Evolutionary conservation across 2,329 filamentous ascomycete species (phyloP).

Genomic region (Chalaropsis ovoidea): DNA sequence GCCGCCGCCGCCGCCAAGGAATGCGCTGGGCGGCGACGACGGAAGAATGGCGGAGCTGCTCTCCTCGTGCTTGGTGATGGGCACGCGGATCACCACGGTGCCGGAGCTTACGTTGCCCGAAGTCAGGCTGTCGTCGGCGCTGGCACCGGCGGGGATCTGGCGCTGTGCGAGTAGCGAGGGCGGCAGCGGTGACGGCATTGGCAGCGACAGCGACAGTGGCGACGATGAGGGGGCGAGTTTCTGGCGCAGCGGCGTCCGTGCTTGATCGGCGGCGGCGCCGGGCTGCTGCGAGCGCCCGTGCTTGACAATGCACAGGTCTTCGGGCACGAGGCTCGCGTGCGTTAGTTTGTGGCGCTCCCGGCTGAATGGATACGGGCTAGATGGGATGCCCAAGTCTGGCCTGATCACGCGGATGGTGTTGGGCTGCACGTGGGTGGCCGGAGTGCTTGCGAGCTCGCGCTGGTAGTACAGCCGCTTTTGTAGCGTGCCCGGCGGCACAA

Average conservation of each 20-base stretch:
- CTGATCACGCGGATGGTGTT: slow-evolving; percentile 16
- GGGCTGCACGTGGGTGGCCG: not conserved
- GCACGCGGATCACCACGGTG: slow-evolving; percentile 7
- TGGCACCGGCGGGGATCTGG: not conserved
- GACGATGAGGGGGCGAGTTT: not conserved
- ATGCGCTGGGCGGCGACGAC: not conserved
- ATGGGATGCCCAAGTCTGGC: slow-evolving; percentile 1
- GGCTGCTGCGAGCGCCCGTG: not conserved
- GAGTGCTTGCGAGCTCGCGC: not conserved
- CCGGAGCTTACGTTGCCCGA: slow-evolving; percentile 2
- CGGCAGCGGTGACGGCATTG: not conserved
- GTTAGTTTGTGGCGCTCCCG: slow-evolving; percentile 14
- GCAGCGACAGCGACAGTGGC: too few species aligned
- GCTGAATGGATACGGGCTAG: not conserved
- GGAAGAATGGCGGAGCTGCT: slow-evolving; percentile 1
- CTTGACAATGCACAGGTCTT: slow-evolving; percentile 20
- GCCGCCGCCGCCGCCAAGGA: not conserved
- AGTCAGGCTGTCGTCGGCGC: not conserved
- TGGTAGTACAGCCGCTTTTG: slow-evolving; percentile 12
- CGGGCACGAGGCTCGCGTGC: slow-evolving; percentile 17
- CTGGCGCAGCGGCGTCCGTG: not conserved
- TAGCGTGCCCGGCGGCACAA: not conserved
- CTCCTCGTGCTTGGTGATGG: slow-evolving; percentile 1
- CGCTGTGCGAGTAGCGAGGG: not conserved
- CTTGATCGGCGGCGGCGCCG: not conserved